Conservation (phyloP, 2,329 filamentous ascomycete species). For the Chrysoporthe austroafricana region DNA sequence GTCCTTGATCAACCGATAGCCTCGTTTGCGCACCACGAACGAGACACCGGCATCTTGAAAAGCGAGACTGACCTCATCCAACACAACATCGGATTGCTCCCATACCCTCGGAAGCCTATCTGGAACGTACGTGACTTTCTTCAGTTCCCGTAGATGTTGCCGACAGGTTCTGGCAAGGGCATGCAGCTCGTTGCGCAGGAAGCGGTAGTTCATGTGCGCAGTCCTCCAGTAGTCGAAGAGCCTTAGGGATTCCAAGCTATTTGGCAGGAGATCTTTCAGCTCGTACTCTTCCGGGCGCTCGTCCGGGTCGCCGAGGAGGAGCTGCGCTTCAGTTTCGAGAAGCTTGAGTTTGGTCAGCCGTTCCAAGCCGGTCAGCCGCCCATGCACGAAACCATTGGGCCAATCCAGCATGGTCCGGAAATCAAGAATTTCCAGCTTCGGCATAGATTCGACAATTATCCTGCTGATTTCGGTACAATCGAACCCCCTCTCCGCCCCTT, state of each 20-base stretch:
- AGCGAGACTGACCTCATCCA: neutral
- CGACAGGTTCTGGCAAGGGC: neutral
- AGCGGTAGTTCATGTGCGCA: neutral
- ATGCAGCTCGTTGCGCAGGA: neutral
- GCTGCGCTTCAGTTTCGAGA: neutral
- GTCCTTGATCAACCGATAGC: neutral
- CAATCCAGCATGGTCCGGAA: neutral
- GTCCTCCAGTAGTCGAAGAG: neutral
- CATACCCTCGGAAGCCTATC: neutral
- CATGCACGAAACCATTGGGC: neutral
- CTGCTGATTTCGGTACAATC: neutral
- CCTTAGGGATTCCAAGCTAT: neutral
- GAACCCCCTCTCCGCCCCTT: neutral
- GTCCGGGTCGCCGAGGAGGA: neutral
- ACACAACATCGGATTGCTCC: neutral
- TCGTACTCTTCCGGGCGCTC: neutral
- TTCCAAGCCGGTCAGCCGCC: neutral
- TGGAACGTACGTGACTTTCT: neutral
- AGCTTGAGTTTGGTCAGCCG: neutral
- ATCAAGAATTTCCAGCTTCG: neutral
- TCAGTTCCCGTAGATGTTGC: neutral
- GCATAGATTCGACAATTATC: neutral
- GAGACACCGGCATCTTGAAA: neutral
- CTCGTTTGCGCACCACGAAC: neutral
- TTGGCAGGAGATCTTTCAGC: neutral